Base-by-base conservation (phyloP, 1,139 yeast genomes). In the Geotrichum phurueaensis region DNA sequence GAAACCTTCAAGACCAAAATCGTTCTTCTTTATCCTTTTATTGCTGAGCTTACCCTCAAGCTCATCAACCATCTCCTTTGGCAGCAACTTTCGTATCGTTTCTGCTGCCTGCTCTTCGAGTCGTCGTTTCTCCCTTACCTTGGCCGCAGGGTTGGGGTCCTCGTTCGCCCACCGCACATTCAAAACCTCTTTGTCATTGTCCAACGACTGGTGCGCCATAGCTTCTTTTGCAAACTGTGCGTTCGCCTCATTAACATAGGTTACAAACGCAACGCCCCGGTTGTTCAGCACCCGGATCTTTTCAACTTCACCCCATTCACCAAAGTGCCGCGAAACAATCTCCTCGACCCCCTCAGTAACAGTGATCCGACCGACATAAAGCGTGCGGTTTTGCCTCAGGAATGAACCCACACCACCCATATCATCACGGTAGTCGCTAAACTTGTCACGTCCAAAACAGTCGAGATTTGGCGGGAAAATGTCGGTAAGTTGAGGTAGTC, bases 191-290 rank as follows among this genome's bases (percentile, higher is more conserved):
- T 80, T 82, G 56, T 83, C 79, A 33, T 43, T 43, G 10, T 81
- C 84, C 33, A 92, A 73, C 5, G 89, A 80, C 70, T 94, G 98
- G 60, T 85, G 84, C 53, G 86, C 83, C 96, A 91, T 88, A 1
- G 96, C 96, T 71, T 91, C 98, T 69, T 89, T 89, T 0, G 96
- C 97, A 78, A 92, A 92, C 72, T 92, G 97, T 0, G 97, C 97
- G 69, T 82, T 85, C 36, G 79, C 72, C 68, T 89, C 96, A 52
- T 79, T 73, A 60, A 79, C 78, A 71, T 78, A 94, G 0, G 89
- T 86, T 9, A 94, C 82, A 75, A 94, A 92, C 0, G 91, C 97
- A 71, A 94, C 85, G 51, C 85, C 84, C 67, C 87, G 84, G 52
- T 76, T 78, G 59, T 80, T 78, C 20, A 89, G 74, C 12, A 87